A percentile compares a stretch with the other conserved stretches of the same genome.
Evolutionary conservation across 2,329 filamentous ascomycete genomes (phyloP).

Genomic region (Aspergillus fijiensis): DNA sequence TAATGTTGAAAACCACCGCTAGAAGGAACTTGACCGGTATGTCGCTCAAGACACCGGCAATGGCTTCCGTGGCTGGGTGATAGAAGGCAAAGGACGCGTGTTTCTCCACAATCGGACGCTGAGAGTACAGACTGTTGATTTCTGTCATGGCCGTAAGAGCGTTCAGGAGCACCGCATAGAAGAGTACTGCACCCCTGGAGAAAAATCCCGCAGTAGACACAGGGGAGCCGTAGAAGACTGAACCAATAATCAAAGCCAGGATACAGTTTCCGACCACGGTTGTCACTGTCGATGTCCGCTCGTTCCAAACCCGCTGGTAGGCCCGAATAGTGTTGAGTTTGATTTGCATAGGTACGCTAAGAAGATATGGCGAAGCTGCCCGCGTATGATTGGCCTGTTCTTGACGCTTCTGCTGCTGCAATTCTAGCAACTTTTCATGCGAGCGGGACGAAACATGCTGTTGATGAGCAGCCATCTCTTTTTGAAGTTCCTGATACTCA

Average conservation of each 20-base stretch:
- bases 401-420: constrained; percentile 36
- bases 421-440: constrained; percentile 31
- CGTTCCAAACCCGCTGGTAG: constrained; percentile 71
- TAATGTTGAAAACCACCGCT: constrained; percentile 71
- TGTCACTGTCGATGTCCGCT: constrained; percentile 69
- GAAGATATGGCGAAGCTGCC: constrained; percentile 72
- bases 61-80: constrained; percentile 24
- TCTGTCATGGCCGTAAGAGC: constrained; percentile 59
- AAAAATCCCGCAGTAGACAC: constrained; percentile 68
- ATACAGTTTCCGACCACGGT: constrained; percentile 64
- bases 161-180: constrained; percentile 84
- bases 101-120: constrained; percentile 30
- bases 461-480: constrained; percentile 40
- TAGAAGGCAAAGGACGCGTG: constrained; percentile 32
- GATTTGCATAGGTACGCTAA: constrained; percentile 71
- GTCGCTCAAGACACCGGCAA: constrained; percentile 23
- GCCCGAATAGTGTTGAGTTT: constrained; percentile 76
- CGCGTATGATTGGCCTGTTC: constrained; percentile 50
- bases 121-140: constrained; percentile 43
- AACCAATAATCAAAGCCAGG: constrained; percentile 74
- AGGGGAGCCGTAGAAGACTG: constrained; percentile 75
- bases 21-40: constrained; percentile 75
- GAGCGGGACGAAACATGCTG: constrained; percentile 29
- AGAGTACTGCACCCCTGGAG: constrained; percentile 72
- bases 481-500: constrained; percentile 42